Evolutionary conservation across 495 filamentous ascomycete genomes (phyloP).

Genomic region (Copromyces sp.): DNA sequence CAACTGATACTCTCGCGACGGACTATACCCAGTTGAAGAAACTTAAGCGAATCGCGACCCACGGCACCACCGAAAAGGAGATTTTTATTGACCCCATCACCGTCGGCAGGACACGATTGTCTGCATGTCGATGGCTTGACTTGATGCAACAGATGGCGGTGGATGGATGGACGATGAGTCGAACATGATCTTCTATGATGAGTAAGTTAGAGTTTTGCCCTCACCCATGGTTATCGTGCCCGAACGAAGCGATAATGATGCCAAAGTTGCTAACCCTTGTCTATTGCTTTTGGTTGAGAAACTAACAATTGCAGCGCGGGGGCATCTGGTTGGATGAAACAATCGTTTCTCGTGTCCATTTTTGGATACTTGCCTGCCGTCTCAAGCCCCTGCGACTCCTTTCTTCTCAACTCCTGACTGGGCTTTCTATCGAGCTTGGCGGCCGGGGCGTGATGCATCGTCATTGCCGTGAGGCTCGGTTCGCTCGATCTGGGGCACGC

Average conservation of each 20-base stretch:
- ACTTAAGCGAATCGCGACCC: neutral
- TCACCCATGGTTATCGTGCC: neutral
- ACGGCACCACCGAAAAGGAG: neutral
- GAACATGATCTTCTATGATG: neutral
- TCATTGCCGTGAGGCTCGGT: neutral
- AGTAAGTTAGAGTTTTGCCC: neutral
- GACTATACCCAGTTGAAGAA: neutral
- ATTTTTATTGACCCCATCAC: neutral
- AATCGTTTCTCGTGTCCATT: conserved; percentile 44
- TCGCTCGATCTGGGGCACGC: neutral
- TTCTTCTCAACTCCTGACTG: neutral
- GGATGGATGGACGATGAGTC: neutral
- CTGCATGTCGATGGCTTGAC: neutral
- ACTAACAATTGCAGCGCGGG: neutral
- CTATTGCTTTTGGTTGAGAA: neutral
- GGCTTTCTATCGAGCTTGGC: neutral
- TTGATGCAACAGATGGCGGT: neutral
- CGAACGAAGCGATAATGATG: neutral
- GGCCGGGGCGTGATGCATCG: neutral
- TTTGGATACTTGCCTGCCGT: conserved; percentile 27
- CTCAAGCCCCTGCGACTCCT: conserved; percentile 9
- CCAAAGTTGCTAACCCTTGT: neutral
- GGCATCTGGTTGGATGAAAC: conserved; percentile 38
- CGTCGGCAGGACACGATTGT: neutral
- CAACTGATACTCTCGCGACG: neutral